Base-by-base conservation (phyloP, 768 basidiomycete species). In the Phylloporus scabripes region DNA sequence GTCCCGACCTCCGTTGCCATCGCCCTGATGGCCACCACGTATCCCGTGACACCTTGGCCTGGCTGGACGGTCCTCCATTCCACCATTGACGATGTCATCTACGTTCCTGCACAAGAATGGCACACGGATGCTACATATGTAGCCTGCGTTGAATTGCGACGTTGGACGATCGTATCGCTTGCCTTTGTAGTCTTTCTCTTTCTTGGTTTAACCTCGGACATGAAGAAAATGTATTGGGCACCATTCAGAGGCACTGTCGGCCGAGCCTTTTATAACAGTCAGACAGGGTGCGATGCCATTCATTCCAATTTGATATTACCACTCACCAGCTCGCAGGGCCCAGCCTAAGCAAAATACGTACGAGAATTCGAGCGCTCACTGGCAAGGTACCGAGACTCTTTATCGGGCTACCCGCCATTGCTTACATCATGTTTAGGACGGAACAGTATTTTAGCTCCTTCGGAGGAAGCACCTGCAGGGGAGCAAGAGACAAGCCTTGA, bases 61-160 rank as follows among this genome's bases (percentile, higher is more conserved):
- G 60, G 60, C 34, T 57, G 54, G 60, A 28, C n/a, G 26, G 24
- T 53, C 34, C 11, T 54, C 18, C 60, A 61, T 41, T 58, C 50
- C 7, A 49, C 51, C 34, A 53, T 18, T 4, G 18, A 45, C 6
- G 24, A 51, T 18, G 43, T 60, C 20, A 15, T 44, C 18, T 42
- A 50, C 15, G 31, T 60, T 5, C 29, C 50, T 9, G 42, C 52
- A 2, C 32, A 23, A 20, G 46, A 52, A 26, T 60, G 59, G 55
- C 48, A 42, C 28, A 40, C 52, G 3, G 46, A 14, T 12, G 5
- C 11, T 7, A n/a, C 2, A 12, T n/a, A 7, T 37, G 21, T 42
- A 11, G 45, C 29, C 24, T 47, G 7, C 5, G 4, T 24, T 7
- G 48, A 60, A 29, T n/a, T 60, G 12, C 53, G 60, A 17, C 60